A percentile compares a stretch with the other conserved stretches of the same genome.
These are phyloP conservation scores for Hypomyces perniciosus DNA, from an alignment of 2,329 filamentous ascomycete species.

Conservation along the genomic window DNA sequence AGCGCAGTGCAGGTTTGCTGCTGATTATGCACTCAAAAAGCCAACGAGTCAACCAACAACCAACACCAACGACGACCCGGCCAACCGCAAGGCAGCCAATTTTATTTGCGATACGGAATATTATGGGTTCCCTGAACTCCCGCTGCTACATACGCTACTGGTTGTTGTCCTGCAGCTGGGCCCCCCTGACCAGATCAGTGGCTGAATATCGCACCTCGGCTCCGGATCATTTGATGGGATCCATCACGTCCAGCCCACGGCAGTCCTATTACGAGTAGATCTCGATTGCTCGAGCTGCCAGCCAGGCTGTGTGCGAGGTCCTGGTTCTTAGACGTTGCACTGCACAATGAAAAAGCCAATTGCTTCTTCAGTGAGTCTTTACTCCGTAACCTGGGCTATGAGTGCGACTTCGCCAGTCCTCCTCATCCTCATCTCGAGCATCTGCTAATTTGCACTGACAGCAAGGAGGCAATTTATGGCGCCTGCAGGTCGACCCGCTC, in stretches of 20 bases:
- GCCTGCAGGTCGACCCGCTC: slow-evolving; percentile 11
- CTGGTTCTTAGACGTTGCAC: too few relatives aligned
- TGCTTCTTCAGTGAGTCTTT: too few relatives aligned
- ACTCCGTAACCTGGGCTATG: too few relatives aligned
- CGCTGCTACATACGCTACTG: slow-evolving; percentile 1
- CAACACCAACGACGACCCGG: neutral
- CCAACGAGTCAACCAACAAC: neutral
- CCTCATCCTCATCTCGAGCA: too few relatives aligned
- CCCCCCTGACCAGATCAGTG: slow-evolving; percentile 6
- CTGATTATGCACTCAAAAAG: neutral
- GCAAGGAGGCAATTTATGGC: slow-evolving; percentile 13
- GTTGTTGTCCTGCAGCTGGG: slow-evolving; percentile 2
- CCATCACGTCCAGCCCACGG: neutral
- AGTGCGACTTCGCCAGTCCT: too few relatives aligned
- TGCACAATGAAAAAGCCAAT: too few relatives aligned
- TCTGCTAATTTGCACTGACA: neutral
- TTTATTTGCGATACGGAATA: neutral
- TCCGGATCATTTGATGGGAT: slow-evolving; percentile 1
- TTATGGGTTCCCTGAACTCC: neutral
- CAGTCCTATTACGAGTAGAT: too few relatives aligned
- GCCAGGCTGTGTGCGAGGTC: too few relatives aligned
- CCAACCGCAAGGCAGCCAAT: neutral
- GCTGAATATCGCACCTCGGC: neutral
- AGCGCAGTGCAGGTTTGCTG: neutral
- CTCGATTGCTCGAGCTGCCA: too few relatives aligned